These are phyloP conservation scores for Patellaria atrata DNA, from an alignment of 495 filamentous ascomycete species.

Conservation along the genomic window DNA sequence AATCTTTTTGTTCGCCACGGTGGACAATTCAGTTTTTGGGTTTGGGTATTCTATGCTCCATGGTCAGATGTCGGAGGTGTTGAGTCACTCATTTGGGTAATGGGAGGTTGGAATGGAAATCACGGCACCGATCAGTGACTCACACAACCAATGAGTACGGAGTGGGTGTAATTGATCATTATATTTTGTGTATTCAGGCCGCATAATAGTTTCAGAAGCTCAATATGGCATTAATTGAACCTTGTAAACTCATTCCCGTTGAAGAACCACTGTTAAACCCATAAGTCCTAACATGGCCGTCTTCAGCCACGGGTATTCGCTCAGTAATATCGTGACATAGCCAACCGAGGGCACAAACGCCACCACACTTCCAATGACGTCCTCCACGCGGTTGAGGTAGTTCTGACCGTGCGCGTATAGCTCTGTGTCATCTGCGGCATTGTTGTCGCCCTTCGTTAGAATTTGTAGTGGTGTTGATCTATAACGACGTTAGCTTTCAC, in stretches of 20 bases:
- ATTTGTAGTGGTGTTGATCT: slow-evolving; percentile 39
- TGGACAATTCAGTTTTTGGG: slow-evolving; percentile 1
- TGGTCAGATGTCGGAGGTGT: background rate
- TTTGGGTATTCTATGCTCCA: background rate
- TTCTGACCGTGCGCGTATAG: slow-evolving; percentile 76
- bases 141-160: too few species aligned
- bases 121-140: too few species aligned
- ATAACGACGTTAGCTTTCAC: background rate
- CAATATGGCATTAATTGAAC: too few species aligned
- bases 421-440: slow-evolving; percentile 84
- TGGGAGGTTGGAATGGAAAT: background rate
- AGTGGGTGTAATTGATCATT: too few species aligned
- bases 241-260: slow-evolving; percentile 74
- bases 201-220: too few species aligned
- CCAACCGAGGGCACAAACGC: slow-evolving; percentile 93
- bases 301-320: slow-evolving; percentile 96
- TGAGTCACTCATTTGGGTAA: background rate
- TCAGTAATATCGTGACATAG: slow-evolving; percentile 93
- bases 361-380: slow-evolving; percentile 87
- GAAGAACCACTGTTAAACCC: slow-evolving; percentile 86
- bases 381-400: slow-evolving; percentile 65
- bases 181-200: background rate
- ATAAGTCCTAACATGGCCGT: slow-evolving; percentile 85
- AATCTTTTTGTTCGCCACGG: too few species aligned
- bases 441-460: slow-evolving; percentile 98